A percentile compares a stretch with the other conserved stretches of the same genome.
Evolutionary conservation across 306 rosid species (phyloP).

Genomic region (Ormosia emarginata): DNA sequence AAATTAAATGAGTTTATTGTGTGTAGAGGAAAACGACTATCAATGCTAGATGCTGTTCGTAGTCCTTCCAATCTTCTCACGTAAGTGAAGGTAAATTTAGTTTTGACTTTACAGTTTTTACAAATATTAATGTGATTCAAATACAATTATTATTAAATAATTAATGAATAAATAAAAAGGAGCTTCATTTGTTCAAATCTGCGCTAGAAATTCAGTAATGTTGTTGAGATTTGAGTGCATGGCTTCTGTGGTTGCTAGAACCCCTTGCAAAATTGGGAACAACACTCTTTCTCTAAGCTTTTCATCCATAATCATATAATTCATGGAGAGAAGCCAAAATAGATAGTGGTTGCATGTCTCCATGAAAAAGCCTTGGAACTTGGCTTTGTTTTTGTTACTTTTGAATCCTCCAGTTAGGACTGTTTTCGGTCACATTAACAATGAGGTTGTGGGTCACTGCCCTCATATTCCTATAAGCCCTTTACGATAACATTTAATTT

Average conservation of each 20-base stretch:
- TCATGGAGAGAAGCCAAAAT: background rate
- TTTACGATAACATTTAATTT: too few relatives aligned
- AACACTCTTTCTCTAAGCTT: background rate
- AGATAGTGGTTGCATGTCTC: background rate
- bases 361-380: background rate
- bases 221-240: background rate
- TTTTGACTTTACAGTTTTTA: too few relatives aligned
- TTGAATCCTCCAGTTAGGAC: background rate
- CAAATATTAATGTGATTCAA: too few relatives aligned
- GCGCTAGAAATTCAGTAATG: background rate
- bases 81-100: background rate
- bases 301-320: background rate
- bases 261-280: background rate
- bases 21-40: background rate
- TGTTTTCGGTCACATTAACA: background rate
- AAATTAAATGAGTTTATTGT: background rate
- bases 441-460: too few relatives aligned
- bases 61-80: background rate
- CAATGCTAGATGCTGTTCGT: background rate
- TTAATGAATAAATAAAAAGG: too few relatives aligned
- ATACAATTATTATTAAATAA: too few relatives aligned
- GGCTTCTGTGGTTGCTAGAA: background rate
- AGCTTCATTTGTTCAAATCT: background rate
- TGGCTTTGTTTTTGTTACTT: constrained; percentile 10
- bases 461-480: too few relatives aligned